Conservation (phyloP, 768 basidiomycete species). For the Leccinellum albellum region DNA sequence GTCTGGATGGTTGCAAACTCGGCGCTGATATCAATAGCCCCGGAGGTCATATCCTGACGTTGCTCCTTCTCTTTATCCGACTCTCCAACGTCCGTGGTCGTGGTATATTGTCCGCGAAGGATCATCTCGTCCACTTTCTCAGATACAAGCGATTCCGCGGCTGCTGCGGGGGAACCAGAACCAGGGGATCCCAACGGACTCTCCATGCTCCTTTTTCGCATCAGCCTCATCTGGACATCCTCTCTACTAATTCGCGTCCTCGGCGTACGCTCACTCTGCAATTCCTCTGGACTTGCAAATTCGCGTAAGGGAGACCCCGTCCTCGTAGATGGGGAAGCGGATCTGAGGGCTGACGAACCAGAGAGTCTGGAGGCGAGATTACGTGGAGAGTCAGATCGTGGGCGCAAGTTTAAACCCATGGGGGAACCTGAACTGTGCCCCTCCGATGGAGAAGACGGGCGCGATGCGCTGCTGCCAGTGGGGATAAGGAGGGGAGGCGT, state of each 20-base stretch:
- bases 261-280: slow-evolving; percentile 17
- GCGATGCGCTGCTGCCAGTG: background rate
- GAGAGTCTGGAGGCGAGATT: slow-evolving; percentile 13
- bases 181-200: slow-evolving; percentile 34
- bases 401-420: slow-evolving; percentile 10
- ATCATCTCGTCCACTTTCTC: background rate
- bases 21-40: slow-evolving; percentile 36
- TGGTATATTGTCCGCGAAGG: background rate
- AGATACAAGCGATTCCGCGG: background rate
- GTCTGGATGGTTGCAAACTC: slow-evolving; percentile 49
- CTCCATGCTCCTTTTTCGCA: slow-evolving; percentile 42
- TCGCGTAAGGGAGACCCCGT: slow-evolving; percentile 30
- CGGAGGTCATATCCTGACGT: slow-evolving; percentile 38
- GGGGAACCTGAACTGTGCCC: slow-evolving; percentile 18
- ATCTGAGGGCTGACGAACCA: slow-evolving; percentile 17
- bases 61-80: slow-evolving; percentile 26
- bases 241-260: slow-evolving; percentile 51
- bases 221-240: slow-evolving; percentile 48
- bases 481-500: background rate
- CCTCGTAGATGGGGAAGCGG: slow-evolving; percentile 19
- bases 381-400: slow-evolving; percentile 24
- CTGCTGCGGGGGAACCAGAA: slow-evolving; percentile 7
- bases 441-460: slow-evolving; percentile 12
- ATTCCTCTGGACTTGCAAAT: slow-evolving; percentile 18
- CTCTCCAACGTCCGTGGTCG: background rate